Evolutionary conservation across 352 stramenopile genomes (phyloP).

Genomic region (Globisporangium megalacanthum): DNA sequence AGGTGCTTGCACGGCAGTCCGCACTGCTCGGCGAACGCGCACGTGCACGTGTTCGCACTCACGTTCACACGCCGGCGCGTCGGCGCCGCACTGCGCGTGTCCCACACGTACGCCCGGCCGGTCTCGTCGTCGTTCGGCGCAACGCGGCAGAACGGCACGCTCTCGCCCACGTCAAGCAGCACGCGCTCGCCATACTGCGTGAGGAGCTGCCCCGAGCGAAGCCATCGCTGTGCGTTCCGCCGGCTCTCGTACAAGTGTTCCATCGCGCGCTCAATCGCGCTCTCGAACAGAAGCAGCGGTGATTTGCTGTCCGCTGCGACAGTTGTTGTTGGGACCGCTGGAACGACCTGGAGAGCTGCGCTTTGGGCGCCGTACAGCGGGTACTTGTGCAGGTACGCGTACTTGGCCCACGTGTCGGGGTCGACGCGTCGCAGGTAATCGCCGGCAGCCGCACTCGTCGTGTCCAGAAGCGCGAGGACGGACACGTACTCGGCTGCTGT

Average conservation of each 20-base stretch:
- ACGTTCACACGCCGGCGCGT: slow-evolving; percentile 42
- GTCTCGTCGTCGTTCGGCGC: slow-evolving; percentile 37
- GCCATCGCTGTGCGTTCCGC: slow-evolving; percentile 19
- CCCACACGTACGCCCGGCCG: slow-evolving; percentile 38
- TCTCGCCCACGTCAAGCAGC: slow-evolving; percentile 23
- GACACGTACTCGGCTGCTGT: slow-evolving; percentile 30
- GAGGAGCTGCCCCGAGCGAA: slow-evolving; percentile 20
- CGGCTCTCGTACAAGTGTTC: slow-evolving; percentile 29
- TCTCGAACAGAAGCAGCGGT: slow-evolving; percentile 36
- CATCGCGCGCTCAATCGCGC: slow-evolving; percentile 41
- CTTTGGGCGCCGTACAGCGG: slow-evolving; percentile 36
- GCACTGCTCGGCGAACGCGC: slow-evolving; percentile 31
- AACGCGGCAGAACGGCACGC: slow-evolving; percentile 28
- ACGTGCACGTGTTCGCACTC: slow-evolving; percentile 30
- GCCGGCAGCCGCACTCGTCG: slow-evolving; percentile 17
- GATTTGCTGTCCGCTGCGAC: slow-evolving; percentile 10
- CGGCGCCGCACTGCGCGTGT: slow-evolving; percentile 24
- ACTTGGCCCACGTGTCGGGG: slow-evolving; percentile 28
- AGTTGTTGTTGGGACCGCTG: slow-evolving; percentile 13
- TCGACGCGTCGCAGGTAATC: slow-evolving; percentile 22
- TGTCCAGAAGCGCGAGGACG: slow-evolving; percentile 15
- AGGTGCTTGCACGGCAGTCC: slow-evolving; percentile 42
- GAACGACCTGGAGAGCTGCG: slow-evolving; percentile 18
- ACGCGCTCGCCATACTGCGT: slow-evolving; percentile 29
- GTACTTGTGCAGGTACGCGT: slow-evolving; percentile 34